Conservation (phyloP, 2,329 filamentous ascomycete genomes). For the Aureobasidium lini region DNA sequence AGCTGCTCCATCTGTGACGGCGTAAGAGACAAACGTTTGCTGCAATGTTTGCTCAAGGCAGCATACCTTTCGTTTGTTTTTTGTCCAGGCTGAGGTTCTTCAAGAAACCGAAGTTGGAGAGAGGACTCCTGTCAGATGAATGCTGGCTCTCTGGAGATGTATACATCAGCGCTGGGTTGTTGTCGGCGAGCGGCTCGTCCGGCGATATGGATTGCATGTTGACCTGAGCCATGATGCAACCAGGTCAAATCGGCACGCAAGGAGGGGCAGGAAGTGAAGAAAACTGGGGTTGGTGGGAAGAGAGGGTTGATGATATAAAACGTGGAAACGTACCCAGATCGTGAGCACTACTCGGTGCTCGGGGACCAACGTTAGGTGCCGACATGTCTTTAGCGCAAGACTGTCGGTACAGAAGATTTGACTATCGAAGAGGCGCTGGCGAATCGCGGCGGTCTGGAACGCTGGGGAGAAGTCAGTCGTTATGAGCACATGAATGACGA, state of each 20-base stretch:
- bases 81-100: constrained; percentile 60
- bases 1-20: constrained; percentile 63
- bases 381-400: constrained; percentile 14
- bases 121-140: constrained; percentile 20
- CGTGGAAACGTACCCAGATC: constrained; percentile 12
- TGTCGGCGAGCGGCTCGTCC: not conserved
- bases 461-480: constrained; percentile 12
- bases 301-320: constrained; percentile 10
- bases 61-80: constrained; percentile 65
- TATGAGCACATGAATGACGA: constrained; percentile 10
- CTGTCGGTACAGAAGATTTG: constrained; percentile 4
- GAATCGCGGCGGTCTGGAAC: constrained; percentile 14
- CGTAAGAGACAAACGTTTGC: constrained; percentile 4
- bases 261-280: not conserved
- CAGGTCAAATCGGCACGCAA: not conserved
- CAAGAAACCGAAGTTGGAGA: constrained; percentile 40
- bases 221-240: constrained; percentile 1
- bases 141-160: constrained; percentile 13
- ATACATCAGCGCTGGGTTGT: constrained; percentile 9
- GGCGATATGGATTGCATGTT: constrained; percentile 1
- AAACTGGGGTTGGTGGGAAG: constrained; percentile 1
- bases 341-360: constrained; percentile 11
- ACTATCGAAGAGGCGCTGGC: constrained; percentile 12
- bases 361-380: not conserved
- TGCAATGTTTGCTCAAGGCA: not conserved